phyloP scores from a whole-genome alignment of 2,329 filamentous ascomycete species.

The Podosphaera xanthii region DNA sequence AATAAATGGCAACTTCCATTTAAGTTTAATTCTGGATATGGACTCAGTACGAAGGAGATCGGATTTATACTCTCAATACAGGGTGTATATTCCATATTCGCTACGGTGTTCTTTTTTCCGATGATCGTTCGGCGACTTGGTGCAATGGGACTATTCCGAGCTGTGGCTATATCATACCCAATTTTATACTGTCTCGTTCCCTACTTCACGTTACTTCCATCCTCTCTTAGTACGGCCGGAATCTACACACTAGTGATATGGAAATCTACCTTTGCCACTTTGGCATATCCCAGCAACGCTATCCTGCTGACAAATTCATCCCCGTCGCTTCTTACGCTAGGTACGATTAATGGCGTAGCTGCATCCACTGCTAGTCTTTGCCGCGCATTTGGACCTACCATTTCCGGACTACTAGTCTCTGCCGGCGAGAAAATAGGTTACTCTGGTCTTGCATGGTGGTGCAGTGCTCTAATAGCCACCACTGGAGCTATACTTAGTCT shows the following conservation, averaged over 20 bases:
- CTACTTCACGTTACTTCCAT: slow-evolving; percentile 68
- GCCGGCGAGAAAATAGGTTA: slow-evolving; percentile 59
- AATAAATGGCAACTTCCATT: slow-evolving; percentile 46
- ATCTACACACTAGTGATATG: slow-evolving; percentile 61
- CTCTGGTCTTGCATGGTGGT: slow-evolving; percentile 87
- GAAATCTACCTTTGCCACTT: slow-evolving; percentile 82
- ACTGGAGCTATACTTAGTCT: slow-evolving; percentile 53
- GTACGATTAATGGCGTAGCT: slow-evolving; percentile 79
- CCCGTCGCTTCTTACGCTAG: slow-evolving; percentile 61
- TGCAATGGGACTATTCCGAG: slow-evolving; percentile 57
- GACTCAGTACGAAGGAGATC: slow-evolving; percentile 59
- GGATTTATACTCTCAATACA: slow-evolving; percentile 76
- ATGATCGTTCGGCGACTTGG: slow-evolving; percentile 53
- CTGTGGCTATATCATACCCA: slow-evolving; percentile 65
- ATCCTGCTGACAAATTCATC: slow-evolving; percentile 80
- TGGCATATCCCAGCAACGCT: slow-evolving; percentile 75
- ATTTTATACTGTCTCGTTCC: slow-evolving; percentile 70
- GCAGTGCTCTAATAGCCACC: slow-evolving; percentile 52
- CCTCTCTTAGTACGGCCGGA: slow-evolving; percentile 44
- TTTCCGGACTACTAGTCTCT: slow-evolving; percentile 70
- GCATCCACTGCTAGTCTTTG: slow-evolving; percentile 78
- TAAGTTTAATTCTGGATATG: slow-evolving; percentile 73
- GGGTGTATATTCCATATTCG: slow-evolving; percentile 71
- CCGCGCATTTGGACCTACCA: slow-evolving; percentile 67
- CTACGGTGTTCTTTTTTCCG: slow-evolving; percentile 56